Conservation (phyloP, 2,329 filamentous ascomycete genomes). For the Penicillium hesseltinei region DNA sequence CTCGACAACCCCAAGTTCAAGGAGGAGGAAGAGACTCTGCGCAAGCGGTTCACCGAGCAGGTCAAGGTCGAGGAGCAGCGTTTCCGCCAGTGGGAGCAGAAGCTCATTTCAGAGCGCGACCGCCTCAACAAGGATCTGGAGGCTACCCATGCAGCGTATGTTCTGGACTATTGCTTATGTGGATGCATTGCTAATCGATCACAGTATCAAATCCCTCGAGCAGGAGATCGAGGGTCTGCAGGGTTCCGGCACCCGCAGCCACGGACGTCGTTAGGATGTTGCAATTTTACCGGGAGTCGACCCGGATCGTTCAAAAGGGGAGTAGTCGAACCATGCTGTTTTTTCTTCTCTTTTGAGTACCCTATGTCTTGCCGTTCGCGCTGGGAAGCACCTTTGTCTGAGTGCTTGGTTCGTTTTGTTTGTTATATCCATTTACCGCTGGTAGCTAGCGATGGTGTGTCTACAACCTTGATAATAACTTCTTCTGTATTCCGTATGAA, state of each 20-base stretch:
- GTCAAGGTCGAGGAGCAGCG: constrained; percentile 99
- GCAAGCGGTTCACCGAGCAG: constrained; percentile 99
- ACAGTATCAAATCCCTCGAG: constrained; percentile 60
- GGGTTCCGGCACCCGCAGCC: constrained; percentile 82
- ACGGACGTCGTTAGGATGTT: constrained; percentile 74
- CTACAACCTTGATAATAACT: constrained; percentile 44
- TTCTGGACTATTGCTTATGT: constrained; percentile 11
- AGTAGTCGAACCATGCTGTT: constrained; percentile 29
- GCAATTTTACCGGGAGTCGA: constrained; percentile 14
- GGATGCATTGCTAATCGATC: constrained; percentile 26
- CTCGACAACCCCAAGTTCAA: constrained; percentile 99
- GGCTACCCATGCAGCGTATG: constrained; percentile 80
- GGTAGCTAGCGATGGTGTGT: constrained; percentile 44
- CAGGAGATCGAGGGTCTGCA: constrained; percentile 91
- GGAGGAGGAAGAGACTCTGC: constrained; percentile 96
- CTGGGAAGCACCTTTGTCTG: constrained; percentile 32
- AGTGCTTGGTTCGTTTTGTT: constrained; percentile 32
- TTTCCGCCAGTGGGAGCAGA: constrained; percentile 99
- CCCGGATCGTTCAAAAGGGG: constrained; percentile 27
- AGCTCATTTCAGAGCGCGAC: constrained; percentile 97
- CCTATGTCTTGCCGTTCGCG: constrained; percentile 33
- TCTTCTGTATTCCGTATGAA: constrained; percentile 41
- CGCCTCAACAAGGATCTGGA: constrained; percentile 99
- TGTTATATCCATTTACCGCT: constrained; percentile 39
- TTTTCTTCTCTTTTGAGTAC: constrained; percentile 37